These are phyloP conservation scores for Penicillium herquei DNA, from an alignment of 495 filamentous ascomycete genomes.

Conservation along the genomic window DNA sequence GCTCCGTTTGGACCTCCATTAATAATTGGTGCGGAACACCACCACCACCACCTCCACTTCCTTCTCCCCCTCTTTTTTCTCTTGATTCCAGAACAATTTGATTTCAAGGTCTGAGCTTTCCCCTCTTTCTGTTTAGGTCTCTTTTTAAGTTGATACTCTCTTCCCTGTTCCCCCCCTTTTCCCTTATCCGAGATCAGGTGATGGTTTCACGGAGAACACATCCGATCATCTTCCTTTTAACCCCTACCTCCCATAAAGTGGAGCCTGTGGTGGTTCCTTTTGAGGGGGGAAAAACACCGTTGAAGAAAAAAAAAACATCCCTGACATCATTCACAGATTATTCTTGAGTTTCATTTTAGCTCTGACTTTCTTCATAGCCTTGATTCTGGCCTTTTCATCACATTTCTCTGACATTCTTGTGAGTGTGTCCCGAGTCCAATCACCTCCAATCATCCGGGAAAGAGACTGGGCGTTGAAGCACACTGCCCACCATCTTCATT, in stretches of 20 bases:
- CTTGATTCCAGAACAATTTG: no score
- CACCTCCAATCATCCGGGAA: neutral
- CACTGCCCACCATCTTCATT: neutral
- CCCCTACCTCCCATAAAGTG: no score
- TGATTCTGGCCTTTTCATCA: neutral
- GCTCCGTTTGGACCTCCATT: no score
- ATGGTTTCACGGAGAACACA: neutral
- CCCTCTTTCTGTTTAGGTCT: neutral
- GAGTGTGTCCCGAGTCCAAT: neutral
- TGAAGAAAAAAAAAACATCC: neutral
- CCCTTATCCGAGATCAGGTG: neutral
- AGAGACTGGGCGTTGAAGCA: neutral
- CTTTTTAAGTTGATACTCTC: neutral
- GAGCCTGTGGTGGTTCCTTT: neutral
- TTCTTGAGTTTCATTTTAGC: no score
- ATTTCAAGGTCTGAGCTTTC: conserved; percentile 14
- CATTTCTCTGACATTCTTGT: neutral
- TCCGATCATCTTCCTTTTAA: neutral
- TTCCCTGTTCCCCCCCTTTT: neutral
- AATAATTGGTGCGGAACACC: no score
- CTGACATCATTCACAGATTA: conserved; percentile 15
- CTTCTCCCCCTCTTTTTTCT: conserved; percentile 4
- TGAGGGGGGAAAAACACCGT: neutral
- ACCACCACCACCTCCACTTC: neutral
- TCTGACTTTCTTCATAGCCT: no score